phyloP scores from a whole-genome alignment of 2,329 filamentous ascomycete species.

The Aspergillus eucalypticola region DNA sequence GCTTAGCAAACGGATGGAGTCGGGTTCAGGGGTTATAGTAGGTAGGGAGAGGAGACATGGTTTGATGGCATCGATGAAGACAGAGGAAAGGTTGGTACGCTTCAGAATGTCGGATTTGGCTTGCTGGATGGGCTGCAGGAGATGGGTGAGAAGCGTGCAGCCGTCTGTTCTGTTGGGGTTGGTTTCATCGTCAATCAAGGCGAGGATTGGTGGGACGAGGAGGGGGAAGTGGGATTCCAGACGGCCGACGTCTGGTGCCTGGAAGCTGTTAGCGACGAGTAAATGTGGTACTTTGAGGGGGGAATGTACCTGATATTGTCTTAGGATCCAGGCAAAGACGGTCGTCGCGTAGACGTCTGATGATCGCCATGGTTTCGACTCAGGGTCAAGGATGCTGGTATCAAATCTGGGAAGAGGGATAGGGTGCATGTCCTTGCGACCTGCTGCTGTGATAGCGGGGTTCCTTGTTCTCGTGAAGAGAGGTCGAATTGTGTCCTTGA shows the following conservation, averaged over 20 bases:
- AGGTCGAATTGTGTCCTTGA: constrained; percentile 38
- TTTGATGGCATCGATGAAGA: constrained; percentile 47
- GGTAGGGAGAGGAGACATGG: constrained; percentile 77
- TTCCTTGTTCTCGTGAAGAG: constrained; percentile 46
- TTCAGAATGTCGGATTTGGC: constrained; percentile 43
- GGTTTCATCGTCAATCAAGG: constrained; percentile 46
- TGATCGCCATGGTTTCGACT: constrained; percentile 43
- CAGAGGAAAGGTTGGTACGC: constrained; percentile 46
- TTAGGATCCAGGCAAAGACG: constrained; percentile 38
- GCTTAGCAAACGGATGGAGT: constrained; percentile 65
- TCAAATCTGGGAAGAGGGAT: constrained; percentile 40
- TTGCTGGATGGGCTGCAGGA: constrained; percentile 38
- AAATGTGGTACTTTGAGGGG: neutral
- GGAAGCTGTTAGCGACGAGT: constrained; percentile 1
- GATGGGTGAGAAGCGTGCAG: constrained; percentile 36
- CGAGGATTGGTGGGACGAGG: constrained; percentile 46
- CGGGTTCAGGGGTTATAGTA: constrained; percentile 69
- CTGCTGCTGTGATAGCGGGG: constrained; percentile 44
- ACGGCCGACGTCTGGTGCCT: constrained; percentile 28
- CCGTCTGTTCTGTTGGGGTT: constrained; percentile 41
- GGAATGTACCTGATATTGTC: constrained; percentile 37
- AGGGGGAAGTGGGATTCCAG: constrained; percentile 48
- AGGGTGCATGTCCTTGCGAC: constrained; percentile 47
- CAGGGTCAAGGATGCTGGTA: constrained; percentile 35
- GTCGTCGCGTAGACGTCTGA: constrained; percentile 38